A percentile compares a stretch with the other conserved stretches of the same genome.
These are phyloP conservation scores for Laguncularia racemosa DNA, from an alignment of 345 rosid species.

Conservation along the genomic window DNA sequence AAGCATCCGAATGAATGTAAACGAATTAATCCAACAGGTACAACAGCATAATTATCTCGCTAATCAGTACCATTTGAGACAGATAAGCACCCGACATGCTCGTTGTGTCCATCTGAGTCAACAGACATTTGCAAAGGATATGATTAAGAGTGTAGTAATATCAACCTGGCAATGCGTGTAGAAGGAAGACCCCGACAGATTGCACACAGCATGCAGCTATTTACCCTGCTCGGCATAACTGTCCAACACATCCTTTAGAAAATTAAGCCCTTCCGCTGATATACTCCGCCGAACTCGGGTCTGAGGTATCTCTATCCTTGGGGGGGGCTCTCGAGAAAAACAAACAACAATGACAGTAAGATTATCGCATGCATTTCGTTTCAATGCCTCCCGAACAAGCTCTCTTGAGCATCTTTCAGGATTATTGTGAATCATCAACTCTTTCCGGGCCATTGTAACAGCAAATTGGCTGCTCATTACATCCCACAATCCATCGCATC, in stretches of 20 bases:
- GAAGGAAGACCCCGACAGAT: too few species aligned
- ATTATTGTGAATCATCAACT: slow-evolving; percentile 87
- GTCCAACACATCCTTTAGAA: slow-evolving; percentile 77
- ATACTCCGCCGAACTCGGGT: slow-evolving; percentile 69
- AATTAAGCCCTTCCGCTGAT: slow-evolving; percentile 80
- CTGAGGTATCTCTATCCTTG: slow-evolving; percentile 63
- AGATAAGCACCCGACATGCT: too few species aligned
- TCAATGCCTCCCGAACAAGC: slow-evolving; percentile 84
- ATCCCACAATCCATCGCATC: slow-evolving; percentile 98
- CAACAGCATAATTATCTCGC: too few species aligned
- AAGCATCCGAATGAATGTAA: too few species aligned
- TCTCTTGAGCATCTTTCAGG: slow-evolving; percentile 92
- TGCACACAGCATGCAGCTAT: too few species aligned
- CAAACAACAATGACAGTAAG: slow-evolving; percentile 76
- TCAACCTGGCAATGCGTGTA: too few species aligned
- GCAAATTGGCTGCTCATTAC: slow-evolving; percentile 98
- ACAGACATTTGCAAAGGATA: too few species aligned
- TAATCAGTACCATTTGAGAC: too few species aligned
- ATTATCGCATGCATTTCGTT: slow-evolving; percentile 73
- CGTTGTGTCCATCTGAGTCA: too few species aligned
- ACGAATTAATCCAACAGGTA: too few species aligned
- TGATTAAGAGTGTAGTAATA: too few species aligned
- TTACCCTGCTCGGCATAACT: slow-evolving; percentile 20
- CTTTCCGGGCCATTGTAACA: slow-evolving; percentile 71
- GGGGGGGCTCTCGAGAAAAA: slow-evolving; percentile 82